These are phyloP conservation scores for Colletotrichum phormii DNA, from an alignment of 2,329 filamentous ascomycete species.

Conservation along the genomic window DNA sequence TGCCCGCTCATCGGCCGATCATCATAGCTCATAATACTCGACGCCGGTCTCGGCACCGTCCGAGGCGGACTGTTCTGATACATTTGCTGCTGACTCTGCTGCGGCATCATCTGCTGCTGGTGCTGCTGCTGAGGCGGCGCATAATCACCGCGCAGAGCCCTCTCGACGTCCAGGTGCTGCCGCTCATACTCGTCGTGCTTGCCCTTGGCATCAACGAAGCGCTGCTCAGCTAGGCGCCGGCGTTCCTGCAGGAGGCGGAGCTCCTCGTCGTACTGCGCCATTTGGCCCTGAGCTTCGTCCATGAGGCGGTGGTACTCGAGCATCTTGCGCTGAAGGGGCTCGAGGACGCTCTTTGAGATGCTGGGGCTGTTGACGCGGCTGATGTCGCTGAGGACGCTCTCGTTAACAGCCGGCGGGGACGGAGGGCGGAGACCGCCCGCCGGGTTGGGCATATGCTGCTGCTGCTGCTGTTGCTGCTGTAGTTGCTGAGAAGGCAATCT, in stretches of 20 bases:
- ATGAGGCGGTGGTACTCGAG: constrained; percentile 56
- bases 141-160: constrained; percentile 54
- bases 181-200: constrained; percentile 58
- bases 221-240: constrained; percentile 53
- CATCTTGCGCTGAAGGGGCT: constrained; percentile 58
- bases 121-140: constrained; percentile 5
- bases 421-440: constrained; percentile 11
- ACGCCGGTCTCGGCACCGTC: constrained; percentile 24
- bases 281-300: constrained; percentile 54
- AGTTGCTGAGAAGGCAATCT: background rate
- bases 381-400: constrained; percentile 44
- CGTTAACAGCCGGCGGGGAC: constrained; percentile 1
- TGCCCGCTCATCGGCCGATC: constrained; percentile 33
- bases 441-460: background rate
- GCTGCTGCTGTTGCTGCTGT: background rate
- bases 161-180: constrained; percentile 55
- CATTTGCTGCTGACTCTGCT: constrained; percentile 30
- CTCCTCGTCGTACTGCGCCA: constrained; percentile 57
- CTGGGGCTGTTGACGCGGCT: constrained; percentile 57
- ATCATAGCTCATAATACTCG: constrained; percentile 36
- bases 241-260: constrained; percentile 54
- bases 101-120: constrained; percentile 3
- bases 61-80: constrained; percentile 27
- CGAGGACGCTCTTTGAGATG: constrained; percentile 55
- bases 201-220: constrained; percentile 54